Evolutionary conservation across 352 stramenopile species (phyloP).

Genomic region (Globisporangium rhizosaccharum): DNA sequence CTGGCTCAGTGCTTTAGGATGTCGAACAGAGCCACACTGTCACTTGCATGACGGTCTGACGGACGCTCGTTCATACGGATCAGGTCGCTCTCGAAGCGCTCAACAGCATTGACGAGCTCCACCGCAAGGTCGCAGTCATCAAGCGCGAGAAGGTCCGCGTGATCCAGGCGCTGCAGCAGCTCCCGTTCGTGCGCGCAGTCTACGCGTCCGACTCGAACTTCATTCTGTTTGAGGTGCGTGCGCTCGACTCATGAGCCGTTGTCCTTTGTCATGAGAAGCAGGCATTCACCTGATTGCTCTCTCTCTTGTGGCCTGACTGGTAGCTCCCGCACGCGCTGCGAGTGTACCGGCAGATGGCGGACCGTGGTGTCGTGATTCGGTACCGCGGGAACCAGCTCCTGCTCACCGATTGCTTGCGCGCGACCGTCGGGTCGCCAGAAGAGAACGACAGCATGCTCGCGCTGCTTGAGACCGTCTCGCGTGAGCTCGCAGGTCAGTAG

Average conservation of each 20-base stretch:
- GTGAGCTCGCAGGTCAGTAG: slow-evolving; percentile 24
- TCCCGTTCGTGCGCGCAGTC: slow-evolving; percentile 92
- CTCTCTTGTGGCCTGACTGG: not conserved
- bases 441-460: slow-evolving; percentile 94
- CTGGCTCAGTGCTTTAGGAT: not conserved
- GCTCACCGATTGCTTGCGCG: slow-evolving; percentile 92
- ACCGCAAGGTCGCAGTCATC: slow-evolving; percentile 60
- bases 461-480: slow-evolving; percentile 65
- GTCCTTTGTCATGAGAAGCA: not conserved
- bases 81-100: slow-evolving; percentile 66
- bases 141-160: slow-evolving; percentile 85
- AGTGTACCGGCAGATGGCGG: slow-evolving; percentile 94
- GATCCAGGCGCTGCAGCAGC: slow-evolving; percentile 66
- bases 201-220: slow-evolving; percentile 98
- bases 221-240: slow-evolving; percentile 91
- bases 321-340: slow-evolving; percentile 85
- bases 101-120: slow-evolving; percentile 43
- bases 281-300: not conserved
- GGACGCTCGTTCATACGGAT: not conserved
- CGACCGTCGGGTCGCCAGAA: slow-evolving; percentile 91
- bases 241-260: not conserved
- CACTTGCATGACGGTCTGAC: not conserved
- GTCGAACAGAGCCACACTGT: too few relatives aligned
- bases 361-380: slow-evolving; percentile 92
- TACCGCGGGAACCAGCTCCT: slow-evolving; percentile 96